Percentiles rank a stretch among this genome's conserved stretches.
phyloP scores from a whole-genome alignment of 371 early-diverging fungal genomes.

The Racocetra persica region DNA sequence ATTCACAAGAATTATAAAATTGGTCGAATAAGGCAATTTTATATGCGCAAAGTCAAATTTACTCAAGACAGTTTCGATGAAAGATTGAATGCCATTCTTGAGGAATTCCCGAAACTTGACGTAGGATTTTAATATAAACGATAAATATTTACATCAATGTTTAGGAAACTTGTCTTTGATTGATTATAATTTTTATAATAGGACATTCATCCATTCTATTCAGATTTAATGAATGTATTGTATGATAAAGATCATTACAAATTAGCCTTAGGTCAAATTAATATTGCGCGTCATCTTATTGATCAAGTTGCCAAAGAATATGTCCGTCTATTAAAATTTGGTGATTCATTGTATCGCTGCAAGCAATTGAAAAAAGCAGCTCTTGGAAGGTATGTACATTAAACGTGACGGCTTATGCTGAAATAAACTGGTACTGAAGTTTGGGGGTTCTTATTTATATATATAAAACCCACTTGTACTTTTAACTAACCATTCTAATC shows the following conservation, averaged over 20 bases:
- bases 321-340: constrained; percentile 98
- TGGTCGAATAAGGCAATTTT: constrained; percentile 98
- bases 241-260: constrained; percentile 99
- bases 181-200: constrained; percentile 46
- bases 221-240: constrained; percentile 99
- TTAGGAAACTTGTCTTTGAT: neutral
- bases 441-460: too few relatives aligned
- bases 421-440: neutral
- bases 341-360: constrained; percentile 99
- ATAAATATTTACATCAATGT: neutral
- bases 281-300: constrained; percentile 96
- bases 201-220: constrained; percentile 99
- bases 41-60: constrained; percentile 99
- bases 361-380: constrained; percentile 99
- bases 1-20: constrained; percentile 96
- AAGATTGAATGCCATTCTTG: constrained; percentile 92
- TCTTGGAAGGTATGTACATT: constrained; percentile 75
- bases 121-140: constrained; percentile 58
- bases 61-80: constrained; percentile 98
- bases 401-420: neutral
- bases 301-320: constrained; percentile 98
- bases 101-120: constrained; percentile 99
- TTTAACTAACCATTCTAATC: too few relatives aligned
- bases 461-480: too few relatives aligned
- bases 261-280: constrained; percentile 99